A percentile compares a stretch with the other conserved stretches of the same genome.
phyloP scores from a whole-genome alignment of 768 basidiomycete species.

The Leucocoprinus leucothites region DNA sequence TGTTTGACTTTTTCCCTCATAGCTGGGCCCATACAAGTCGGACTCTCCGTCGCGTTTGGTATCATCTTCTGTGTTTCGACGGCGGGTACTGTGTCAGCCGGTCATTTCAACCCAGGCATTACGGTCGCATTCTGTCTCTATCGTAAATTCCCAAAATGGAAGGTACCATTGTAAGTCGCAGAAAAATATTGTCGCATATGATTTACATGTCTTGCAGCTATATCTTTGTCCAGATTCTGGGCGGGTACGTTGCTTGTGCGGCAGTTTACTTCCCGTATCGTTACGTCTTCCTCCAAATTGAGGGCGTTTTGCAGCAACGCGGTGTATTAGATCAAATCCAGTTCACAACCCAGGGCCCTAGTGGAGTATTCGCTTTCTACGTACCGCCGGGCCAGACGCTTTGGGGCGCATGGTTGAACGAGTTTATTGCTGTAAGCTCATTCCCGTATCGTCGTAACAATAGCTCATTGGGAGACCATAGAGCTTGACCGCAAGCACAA shows the following conservation, averaged over 20 bases:
- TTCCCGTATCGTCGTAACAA: not conserved
- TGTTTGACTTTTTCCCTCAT: not conserved
- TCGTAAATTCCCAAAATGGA: not conserved
- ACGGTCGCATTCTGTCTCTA: not conserved
- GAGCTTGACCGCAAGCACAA: constrained; percentile 1
- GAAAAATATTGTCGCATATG: not conserved
- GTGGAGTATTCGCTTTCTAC: constrained; percentile 9
- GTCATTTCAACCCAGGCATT: constrained; percentile 3
- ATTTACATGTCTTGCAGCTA: not conserved
- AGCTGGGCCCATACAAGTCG: constrained; percentile 18
- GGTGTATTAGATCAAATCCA: constrained; percentile 3
- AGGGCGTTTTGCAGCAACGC: not conserved
- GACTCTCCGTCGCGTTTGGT: constrained; percentile 19
- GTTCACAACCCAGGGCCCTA: constrained; percentile 1
- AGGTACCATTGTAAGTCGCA: constrained; percentile 5
- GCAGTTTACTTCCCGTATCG: constrained; percentile 4
- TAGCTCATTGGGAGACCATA: not conserved
- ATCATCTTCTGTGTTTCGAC: constrained; percentile 18
- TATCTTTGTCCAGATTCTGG: not conserved
- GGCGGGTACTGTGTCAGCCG: not conserved
- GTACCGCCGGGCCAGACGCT: constrained; percentile 1
- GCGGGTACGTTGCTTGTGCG: constrained; percentile 4
- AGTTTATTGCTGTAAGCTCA: constrained; percentile 3
- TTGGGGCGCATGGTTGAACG: constrained; percentile 9
- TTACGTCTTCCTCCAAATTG: constrained; percentile 2